Evolutionary conservation across 2,329 filamentous ascomycete species (phyloP).

Genomic region (Aspergillus sp.): DNA sequence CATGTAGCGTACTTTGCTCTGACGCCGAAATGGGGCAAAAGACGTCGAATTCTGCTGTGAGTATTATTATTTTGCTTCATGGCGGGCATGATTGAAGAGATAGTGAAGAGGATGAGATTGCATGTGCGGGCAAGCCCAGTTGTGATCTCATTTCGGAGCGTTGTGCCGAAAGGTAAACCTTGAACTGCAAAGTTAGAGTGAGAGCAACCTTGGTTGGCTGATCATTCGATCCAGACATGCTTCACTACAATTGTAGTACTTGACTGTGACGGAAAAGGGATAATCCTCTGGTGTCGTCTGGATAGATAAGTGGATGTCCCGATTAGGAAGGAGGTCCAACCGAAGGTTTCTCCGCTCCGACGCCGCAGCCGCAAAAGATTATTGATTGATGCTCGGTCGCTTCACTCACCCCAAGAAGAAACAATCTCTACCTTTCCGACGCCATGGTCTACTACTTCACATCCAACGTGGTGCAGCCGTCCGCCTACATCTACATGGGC

Average conservation of each 20-base stretch:
- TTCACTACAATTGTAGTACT: too few species aligned
- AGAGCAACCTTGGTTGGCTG: too few species aligned
- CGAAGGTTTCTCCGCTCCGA: constrained; percentile 9
- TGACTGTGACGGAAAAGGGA: too few species aligned
- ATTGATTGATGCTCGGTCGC: too few species aligned
- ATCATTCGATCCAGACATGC: too few species aligned
- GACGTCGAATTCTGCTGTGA: not conserved
- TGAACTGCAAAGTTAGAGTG: too few species aligned
- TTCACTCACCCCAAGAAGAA: not conserved
- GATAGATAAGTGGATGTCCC: not conserved
- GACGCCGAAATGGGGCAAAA: not conserved
- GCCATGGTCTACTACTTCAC: constrained; percentile 91
- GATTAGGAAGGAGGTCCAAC: constrained; percentile 1
- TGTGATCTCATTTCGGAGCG: not conserved
- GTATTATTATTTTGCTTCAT: not conserved
- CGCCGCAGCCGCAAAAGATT: not conserved
- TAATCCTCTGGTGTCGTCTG: too few species aligned
- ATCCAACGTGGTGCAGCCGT: constrained; percentile 76
- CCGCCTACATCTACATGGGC: constrained; percentile 90
- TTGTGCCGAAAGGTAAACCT: not conserved
- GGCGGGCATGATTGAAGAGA: not conserved
- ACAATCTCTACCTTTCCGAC: not conserved
- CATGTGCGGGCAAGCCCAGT: not conserved
- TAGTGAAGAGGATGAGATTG: not conserved
- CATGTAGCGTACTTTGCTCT: not conserved